A percentile compares a stretch with the other conserved stretches of the same genome.
These are phyloP conservation scores for Ophiocordyceps sinensis DNA, from an alignment of 2,329 filamentous ascomycete species.

Conservation along the genomic window DNA sequence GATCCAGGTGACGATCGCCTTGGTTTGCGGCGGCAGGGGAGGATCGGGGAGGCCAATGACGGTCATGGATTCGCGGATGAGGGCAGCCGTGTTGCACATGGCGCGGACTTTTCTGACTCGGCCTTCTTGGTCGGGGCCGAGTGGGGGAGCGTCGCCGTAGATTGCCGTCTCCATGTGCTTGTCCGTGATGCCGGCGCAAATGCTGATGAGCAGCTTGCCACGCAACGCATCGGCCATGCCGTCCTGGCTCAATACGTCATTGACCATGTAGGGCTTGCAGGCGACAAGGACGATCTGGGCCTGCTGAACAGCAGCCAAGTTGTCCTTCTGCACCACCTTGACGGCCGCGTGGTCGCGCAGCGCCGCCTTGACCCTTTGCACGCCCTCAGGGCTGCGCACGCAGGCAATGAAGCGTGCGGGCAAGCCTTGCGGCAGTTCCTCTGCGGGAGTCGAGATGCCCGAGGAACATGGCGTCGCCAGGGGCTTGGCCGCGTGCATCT, in stretches of 20 bases:
- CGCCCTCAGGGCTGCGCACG: constrained; percentile 55
- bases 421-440: constrained; percentile 39
- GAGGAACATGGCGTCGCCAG: constrained; percentile 26
- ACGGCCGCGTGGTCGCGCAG: constrained; percentile 51
- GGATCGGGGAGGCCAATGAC: constrained; percentile 53
- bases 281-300: constrained; percentile 63
- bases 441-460: constrained; percentile 26
- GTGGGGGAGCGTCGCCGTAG: constrained; percentile 30
- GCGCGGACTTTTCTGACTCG: constrained; percentile 57
- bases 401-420: constrained; percentile 71
- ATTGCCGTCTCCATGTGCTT: constrained; percentile 52
- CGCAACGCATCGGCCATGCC: constrained; percentile 59
- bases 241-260: constrained; percentile 48
- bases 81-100: constrained; percentile 73
- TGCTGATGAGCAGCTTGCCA: constrained; percentile 70
- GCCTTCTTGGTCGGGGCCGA: constrained; percentile 29
- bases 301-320: constrained; percentile 49
- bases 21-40: constrained; percentile 36
- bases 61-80: constrained; percentile 71
- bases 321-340: constrained; percentile 56
- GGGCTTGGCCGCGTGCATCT: constrained; percentile 30
- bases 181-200: constrained; percentile 63
- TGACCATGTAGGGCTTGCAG: constrained; percentile 68
- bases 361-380: constrained; percentile 50
- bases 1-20: constrained; percentile 56